phyloP scores from a whole-genome alignment of 805 yeast species.

The Monosporozyma servazzii region DNA sequence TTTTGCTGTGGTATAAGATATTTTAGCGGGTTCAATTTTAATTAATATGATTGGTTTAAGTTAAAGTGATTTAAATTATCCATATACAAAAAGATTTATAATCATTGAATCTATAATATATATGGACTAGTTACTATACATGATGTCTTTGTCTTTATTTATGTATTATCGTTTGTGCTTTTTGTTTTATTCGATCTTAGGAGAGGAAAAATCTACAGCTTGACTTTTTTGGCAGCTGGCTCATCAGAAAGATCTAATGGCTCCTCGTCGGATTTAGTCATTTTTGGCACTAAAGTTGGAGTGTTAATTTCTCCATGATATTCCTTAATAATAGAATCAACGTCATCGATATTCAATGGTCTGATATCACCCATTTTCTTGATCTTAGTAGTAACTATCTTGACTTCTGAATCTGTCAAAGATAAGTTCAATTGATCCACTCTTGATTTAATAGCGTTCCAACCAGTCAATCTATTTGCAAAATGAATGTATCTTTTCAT shows the following conservation, averaged over 20 bases:
- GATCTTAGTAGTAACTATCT: slow-evolving; percentile 89
- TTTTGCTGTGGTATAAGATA: background rate
- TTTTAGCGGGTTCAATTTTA: background rate
- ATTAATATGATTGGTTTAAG: slow-evolving; percentile 1
- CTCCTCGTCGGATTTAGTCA: slow-evolving; percentile 7
- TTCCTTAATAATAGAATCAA: slow-evolving; percentile 91
- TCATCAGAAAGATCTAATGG: slow-evolving; percentile 7
- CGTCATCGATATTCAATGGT: slow-evolving; percentile 91
- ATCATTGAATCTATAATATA: background rate
- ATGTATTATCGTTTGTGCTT: background rate
- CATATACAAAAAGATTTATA: background rate
- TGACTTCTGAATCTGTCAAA: slow-evolving; percentile 85
- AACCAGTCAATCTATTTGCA: slow-evolving; percentile 95
- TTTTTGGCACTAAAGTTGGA: slow-evolving; percentile 35
- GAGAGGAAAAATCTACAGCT: slow-evolving; percentile 1
- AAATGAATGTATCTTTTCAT: slow-evolving; percentile 93
- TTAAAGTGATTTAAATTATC: background rate
- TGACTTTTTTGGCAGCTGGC: slow-evolving; percentile 30
- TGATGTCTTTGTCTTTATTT: background rate
- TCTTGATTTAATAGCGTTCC: slow-evolving; percentile 98
- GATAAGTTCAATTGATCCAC: slow-evolving; percentile 92
- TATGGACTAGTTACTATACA: background rate
- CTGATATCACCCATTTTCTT: slow-evolving; percentile 92
- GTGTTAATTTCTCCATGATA: slow-evolving; percentile 71
- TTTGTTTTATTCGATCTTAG: background rate